Base-by-base conservation (phyloP, 2,329 filamentous ascomycete species). In the Paraphoma sp. region DNA sequence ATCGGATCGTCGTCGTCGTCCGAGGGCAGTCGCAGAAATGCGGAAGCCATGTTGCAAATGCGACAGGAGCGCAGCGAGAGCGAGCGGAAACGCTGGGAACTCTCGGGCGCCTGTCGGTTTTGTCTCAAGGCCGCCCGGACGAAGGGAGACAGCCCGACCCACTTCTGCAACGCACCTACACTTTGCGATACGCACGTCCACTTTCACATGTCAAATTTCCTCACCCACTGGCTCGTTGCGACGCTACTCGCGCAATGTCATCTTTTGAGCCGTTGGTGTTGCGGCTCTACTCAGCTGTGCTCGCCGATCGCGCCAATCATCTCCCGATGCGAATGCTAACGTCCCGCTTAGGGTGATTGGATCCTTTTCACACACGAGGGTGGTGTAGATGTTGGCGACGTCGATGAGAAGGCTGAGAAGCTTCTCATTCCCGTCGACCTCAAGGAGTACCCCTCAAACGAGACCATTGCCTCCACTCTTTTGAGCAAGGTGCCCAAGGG, bases 291-390 rank as follows among this genome's bases (percentile, higher is more conserved):
- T 44, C 40, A 58, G 57, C 48, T 43, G 46, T 48, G 40, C 52
- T 53, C 51, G 44, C 44, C 51, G 8, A 53, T 52, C 46, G 56
- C 49, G 54, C 70, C 71, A 70, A 71, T 73, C 68, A 70, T 50
- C 33, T 59, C 56, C 53, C 63, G 50, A 64, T 54, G 23, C 68
- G 44, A 29, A 46, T 55, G 62, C 77, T 79, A 66, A 76, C 69
- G 48, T 59, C 64, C 59, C 64, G 59, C 56, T 62, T 78, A 98
- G 95, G 95, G 95, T 76, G 95, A 99, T 82, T 98, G 93, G 93
- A 97, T 99, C 78, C 92, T 99, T 76, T 99, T 99, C 86, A 97
- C 94, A 74, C 93, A 99, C 83, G 95, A 99, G 83, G 95, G 95
- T 85, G 95, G 95, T 90, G 93, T 99, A 69, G 95, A 99, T 81